Evolutionary conservation across 2,329 filamentous ascomycete species (phyloP).

Genomic region (Mollisia scopiformis): DNA sequence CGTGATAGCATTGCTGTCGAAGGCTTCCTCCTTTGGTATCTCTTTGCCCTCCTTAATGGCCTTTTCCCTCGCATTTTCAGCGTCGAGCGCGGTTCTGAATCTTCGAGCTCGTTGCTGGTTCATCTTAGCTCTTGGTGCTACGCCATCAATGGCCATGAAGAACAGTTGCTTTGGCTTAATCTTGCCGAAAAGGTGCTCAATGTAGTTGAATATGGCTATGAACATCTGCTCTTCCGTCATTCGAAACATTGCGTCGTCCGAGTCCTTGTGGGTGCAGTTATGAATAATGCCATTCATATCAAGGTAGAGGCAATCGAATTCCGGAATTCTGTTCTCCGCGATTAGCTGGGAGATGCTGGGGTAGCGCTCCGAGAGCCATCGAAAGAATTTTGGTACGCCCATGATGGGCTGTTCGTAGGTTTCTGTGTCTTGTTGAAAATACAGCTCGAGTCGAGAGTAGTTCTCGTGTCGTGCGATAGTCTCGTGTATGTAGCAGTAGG

Average conservation of each 20-base stretch:
- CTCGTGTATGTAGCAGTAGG: constrained; percentile 6
- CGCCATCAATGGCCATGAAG: constrained; percentile 99
- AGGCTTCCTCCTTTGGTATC: constrained; percentile 92
- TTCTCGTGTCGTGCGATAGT: constrained; percentile 16
- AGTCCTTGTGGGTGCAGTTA: constrained; percentile 98
- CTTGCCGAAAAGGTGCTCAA: constrained; percentile 97
- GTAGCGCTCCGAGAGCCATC: constrained; percentile 99
- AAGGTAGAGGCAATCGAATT: constrained; percentile 96
- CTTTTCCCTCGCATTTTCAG: constrained; percentile 87
- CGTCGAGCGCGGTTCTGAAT: constrained; percentile 92
- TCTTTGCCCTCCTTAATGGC: constrained; percentile 87
- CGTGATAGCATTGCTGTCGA: constrained; percentile 99
- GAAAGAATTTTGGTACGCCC: constrained; percentile 57
- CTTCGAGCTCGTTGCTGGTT: constrained; percentile 96
- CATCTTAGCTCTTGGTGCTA: constrained; percentile 98
- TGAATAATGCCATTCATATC: constrained; percentile 99
- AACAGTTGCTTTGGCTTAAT: constrained; percentile 98
- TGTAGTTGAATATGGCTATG: constrained; percentile 99
- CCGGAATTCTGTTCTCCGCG: constrained; percentile 96
- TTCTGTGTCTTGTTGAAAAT: constrained; percentile 16
- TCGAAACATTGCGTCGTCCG: constrained; percentile 87
- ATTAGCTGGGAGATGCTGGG: constrained; percentile 98
- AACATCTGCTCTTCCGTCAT: constrained; percentile 99
- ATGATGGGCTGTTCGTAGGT: constrained; percentile 26
- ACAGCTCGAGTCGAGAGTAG: neutral